These are phyloP conservation scores for Debaryomyces castellii DNA, from an alignment of 805 yeast genomes.

Conservation along the genomic window DNA sequence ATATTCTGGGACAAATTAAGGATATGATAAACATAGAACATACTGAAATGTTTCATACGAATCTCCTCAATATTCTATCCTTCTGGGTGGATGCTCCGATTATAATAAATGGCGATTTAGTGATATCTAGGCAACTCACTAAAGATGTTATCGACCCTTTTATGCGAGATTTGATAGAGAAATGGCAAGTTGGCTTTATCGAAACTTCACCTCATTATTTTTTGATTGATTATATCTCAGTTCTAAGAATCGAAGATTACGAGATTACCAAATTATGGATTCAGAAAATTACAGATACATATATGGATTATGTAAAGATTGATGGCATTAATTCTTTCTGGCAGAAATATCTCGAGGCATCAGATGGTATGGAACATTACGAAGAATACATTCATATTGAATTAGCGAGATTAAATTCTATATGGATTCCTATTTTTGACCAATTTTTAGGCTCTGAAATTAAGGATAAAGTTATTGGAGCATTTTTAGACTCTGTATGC, in stretches of 20 bases:
- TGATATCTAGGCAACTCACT: slow-evolving; percentile 11
- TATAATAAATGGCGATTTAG: slow-evolving; percentile 10
- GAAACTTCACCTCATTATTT: slow-evolving; percentile 10
- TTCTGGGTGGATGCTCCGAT: slow-evolving; percentile 16
- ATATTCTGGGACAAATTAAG: slow-evolving; percentile 2
- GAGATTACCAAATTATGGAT: not conserved
- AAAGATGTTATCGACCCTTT: slow-evolving; percentile 19
- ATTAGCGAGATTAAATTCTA: slow-evolving; percentile 5
- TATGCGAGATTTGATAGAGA: slow-evolving; percentile 7
- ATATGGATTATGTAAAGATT: slow-evolving; percentile 9
- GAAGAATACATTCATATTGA: slow-evolving; percentile 2
- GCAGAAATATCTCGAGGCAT: slow-evolving; percentile 1
- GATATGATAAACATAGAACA: not conserved
- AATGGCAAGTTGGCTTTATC: slow-evolving; percentile 12
- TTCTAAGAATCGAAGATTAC: slow-evolving; percentile 9
- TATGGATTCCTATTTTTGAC: slow-evolving; percentile 15
- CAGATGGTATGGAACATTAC: not conserved
- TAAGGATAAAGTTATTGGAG: not conserved
- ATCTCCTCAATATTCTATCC: slow-evolving; percentile 11
- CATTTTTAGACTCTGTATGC: slow-evolving; percentile 5
- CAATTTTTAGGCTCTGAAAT: slow-evolving; percentile 6
- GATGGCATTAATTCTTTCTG: slow-evolving; percentile 11
- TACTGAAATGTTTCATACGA: slow-evolving; percentile 2
- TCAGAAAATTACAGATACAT: slow-evolving; percentile 8
- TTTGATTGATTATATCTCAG: slow-evolving; percentile 20